These are phyloP conservation scores for Phoma sp. DNA, from an alignment of 2,329 filamentous ascomycete genomes.

Conservation along the genomic window DNA sequence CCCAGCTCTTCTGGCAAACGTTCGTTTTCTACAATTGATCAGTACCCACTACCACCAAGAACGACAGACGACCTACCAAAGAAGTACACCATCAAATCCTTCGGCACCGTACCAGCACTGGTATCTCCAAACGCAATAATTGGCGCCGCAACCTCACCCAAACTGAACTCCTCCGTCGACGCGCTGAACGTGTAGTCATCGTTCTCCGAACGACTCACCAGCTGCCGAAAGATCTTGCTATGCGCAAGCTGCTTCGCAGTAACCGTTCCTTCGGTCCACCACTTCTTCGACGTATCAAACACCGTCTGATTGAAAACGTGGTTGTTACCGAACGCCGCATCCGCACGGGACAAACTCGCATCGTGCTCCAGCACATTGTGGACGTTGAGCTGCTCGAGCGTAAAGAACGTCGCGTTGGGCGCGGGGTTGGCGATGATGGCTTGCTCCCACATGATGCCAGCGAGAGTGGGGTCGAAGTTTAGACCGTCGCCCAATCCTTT, in stretches of 20 bases:
- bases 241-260: conserved; percentile 47
- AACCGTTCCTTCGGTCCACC: conserved; percentile 55
- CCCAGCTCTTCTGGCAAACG: conserved; percentile 51
- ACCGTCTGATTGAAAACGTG: conserved; percentile 60
- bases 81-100: conserved; percentile 53
- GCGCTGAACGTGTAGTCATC: conserved; percentile 57
- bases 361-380: conserved; percentile 61
- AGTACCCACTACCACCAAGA: neutral
- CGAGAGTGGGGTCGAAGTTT: conserved; percentile 54
- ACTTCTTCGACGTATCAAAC: conserved; percentile 55
- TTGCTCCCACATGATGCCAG: conserved; percentile 51
- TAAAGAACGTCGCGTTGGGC: conserved; percentile 40
- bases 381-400: conserved; percentile 51
- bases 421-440: conserved; percentile 46
- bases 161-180: conserved; percentile 53
- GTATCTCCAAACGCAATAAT: conserved; percentile 59
- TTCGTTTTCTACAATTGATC: conserved; percentile 49
- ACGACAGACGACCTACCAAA: conserved; percentile 51
- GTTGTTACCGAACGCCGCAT: conserved; percentile 60
- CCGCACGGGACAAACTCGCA: conserved; percentile 56
- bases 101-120: conserved; percentile 48
- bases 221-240: conserved; percentile 54
- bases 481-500: conserved; percentile 50
- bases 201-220: conserved; percentile 56
- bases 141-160: conserved; percentile 59